Evolutionary conservation across 257 asterid genomes (phyloP), one percentile per base, ranked within the genome.

Genomic region (Ehretia macrophylla): DNA sequence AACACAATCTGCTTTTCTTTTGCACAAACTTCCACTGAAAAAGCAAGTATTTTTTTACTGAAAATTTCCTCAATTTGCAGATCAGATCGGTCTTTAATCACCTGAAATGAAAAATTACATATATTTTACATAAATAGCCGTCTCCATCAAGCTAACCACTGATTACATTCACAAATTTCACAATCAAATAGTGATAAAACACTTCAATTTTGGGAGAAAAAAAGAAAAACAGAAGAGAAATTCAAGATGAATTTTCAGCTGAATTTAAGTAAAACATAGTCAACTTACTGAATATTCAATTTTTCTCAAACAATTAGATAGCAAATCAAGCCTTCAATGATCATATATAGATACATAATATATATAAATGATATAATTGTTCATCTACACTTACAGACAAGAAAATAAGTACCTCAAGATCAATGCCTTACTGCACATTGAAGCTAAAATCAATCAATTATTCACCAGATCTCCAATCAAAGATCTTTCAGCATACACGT

Each of bases 21-120:
- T 27, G 35, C 35, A 27, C 3, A 27, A 27, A 1, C 35, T 27
- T 21, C 58, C 37, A 59, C 63, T 64, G n/a, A n/a, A n/a, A 37
- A 52, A 49, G 13, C 44, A 35, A 20, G 16, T 16, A 5, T n/a
- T 63, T 27, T 6, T 58, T 19, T 4, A 13, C 11, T 37, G 10
- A 40, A 32, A 44, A 44, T 44, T 27, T 13, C 70, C 35, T 55
- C 68, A 22, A 27, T 70, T 52, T 46, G 64, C 64, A 77, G 75
- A 74, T 77, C 85, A 68, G 79, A 79, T 81, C 81, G 54, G 68
- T 35, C 21, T 56, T 46, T 16, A 27, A 19, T 50, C 63, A 52
- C 63, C 66, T 39, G 47, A 45, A 56, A 23, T 39, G 10, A 16
- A 50, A 22, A 48, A 44, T 21, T 21, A 47, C 38, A 48, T 40